Evolutionary conservation across 2,329 filamentous ascomycete species (phyloP).

Genomic region (Fusarium hainanense): DNA sequence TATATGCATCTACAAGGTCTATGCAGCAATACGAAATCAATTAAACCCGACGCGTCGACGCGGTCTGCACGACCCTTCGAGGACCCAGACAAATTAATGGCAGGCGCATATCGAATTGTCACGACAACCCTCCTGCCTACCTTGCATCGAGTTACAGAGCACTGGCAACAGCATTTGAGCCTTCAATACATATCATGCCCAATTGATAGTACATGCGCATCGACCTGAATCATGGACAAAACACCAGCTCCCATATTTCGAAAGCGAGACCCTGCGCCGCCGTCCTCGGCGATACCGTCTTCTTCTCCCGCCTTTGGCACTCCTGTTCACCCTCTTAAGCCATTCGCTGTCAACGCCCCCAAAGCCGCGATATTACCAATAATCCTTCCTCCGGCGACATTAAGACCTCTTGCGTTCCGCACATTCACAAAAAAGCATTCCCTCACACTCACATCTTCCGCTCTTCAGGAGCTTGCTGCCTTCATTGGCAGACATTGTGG

Average conservation of each 20-base stretch:
- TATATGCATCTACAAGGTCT: conserved; percentile 36
- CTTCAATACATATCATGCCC: conserved; percentile 30
- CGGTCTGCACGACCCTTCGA: conserved; percentile 39
- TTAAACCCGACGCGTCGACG: conserved; percentile 57
- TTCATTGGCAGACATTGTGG: conserved; percentile 96
- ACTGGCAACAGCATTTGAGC: background rate
- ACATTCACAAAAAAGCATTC: conserved; percentile 99
- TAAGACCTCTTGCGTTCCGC: conserved; percentile 91
- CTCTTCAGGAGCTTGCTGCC: conserved; percentile 82
- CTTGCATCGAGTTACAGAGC: background rate
- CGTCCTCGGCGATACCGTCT: conserved; percentile 76
- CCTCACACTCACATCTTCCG: conserved; percentile 87
- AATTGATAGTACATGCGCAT: conserved; percentile 7
- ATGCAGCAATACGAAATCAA: conserved; percentile 50
- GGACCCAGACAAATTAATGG: conserved; percentile 14
- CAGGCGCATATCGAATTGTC: conserved; percentile 13
- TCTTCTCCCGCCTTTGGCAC: conserved; percentile 93
- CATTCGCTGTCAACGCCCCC: conserved; percentile 65
- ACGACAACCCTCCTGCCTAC: conserved; percentile 6
- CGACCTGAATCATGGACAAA: conserved; percentile 50
- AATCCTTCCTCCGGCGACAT: conserved; percentile 83
- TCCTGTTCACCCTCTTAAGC: conserved; percentile 80
- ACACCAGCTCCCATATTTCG: conserved; percentile 55
- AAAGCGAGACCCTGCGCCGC: conserved; percentile 49
- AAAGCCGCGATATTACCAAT: conserved; percentile 83